Conservation (phyloP, 1,139 yeast species). For the Sugiyamaella neomexicana region DNA sequence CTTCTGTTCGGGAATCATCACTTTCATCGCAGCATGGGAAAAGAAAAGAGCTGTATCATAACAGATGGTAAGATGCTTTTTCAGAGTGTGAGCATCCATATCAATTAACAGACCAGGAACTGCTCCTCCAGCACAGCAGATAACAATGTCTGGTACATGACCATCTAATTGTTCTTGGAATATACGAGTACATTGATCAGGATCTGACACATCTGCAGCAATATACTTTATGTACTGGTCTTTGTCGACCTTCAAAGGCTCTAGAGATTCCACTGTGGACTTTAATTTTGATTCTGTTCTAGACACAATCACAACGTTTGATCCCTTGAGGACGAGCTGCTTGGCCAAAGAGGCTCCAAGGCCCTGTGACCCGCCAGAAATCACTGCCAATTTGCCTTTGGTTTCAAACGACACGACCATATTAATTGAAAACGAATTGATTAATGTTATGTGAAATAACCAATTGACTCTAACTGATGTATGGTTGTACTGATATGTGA, state of each 20-base stretch:
- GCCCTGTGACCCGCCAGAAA: constrained; percentile 96
- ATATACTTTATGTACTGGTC: constrained; percentile 49
- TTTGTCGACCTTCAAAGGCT: constrained; percentile 31
- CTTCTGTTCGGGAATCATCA: constrained; percentile 39
- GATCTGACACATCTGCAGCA: constrained; percentile 66
- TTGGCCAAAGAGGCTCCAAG: constrained; percentile 79
- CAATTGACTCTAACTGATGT: no score
- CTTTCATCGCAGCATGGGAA: constrained; percentile 57
- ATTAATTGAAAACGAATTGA: no score
- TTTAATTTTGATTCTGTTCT: constrained; percentile 62
- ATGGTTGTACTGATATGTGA: no score
- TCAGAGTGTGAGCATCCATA: constrained; percentile 57
- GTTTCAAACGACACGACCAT: constrained; percentile 9
- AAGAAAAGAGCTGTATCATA: constrained; percentile 73
- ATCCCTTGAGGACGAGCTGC: constrained; percentile 55
- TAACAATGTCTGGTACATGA: constrained; percentile 61
- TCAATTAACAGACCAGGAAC: constrained; percentile 77
- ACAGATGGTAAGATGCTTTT: constrained; percentile 62
- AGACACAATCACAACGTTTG: constrained; percentile 71
- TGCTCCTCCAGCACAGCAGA: constrained; percentile 89
- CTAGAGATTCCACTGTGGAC: constrained; percentile 48
- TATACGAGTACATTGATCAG: constrained; percentile 51
- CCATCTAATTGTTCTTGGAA: constrained; percentile 37
- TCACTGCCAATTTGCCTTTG: constrained; percentile 54
- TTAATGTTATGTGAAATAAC: neutral